These are phyloP conservation scores for Phytopythium cucurbitacearum DNA, from an alignment of 352 stramenopile species.

Conservation along the genomic window DNA sequence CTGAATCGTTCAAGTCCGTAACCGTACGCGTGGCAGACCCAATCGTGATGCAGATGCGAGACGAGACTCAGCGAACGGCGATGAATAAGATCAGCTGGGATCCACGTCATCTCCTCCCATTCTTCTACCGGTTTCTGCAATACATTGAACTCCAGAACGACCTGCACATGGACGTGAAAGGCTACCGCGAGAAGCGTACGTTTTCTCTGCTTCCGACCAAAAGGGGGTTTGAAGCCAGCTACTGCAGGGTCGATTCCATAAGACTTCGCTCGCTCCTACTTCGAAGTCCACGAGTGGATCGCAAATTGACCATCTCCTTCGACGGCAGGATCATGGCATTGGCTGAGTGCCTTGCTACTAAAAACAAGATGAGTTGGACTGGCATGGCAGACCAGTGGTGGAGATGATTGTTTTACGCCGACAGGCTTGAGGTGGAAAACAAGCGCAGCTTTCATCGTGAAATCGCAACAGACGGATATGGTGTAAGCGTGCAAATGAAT, in stretches of 20 bases:
- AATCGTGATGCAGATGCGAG: background rate
- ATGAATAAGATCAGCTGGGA: constrained; percentile 8
- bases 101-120: constrained; percentile 1
- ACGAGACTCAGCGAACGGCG: background rate
- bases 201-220: constrained; percentile 7
- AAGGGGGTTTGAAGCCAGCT: constrained; percentile 1
- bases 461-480: constrained; percentile 8
- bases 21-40: background rate
- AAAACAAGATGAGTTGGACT: background rate
- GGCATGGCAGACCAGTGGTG: constrained; percentile 1
- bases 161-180: background rate
- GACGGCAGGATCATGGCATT: background rate
- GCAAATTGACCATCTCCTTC: background rate
- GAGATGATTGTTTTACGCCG: constrained; percentile 4
- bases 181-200: constrained; percentile 3
- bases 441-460: constrained; percentile 3
- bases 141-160: constrained; percentile 3
- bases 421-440: constrained; percentile 1
- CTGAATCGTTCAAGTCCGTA: background rate
- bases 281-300: constrained; percentile 2
- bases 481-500: constrained; percentile 4
- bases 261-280: background rate
- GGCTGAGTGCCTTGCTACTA: background rate
- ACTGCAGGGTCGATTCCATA: constrained; percentile 4
- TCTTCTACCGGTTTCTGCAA: constrained; percentile 6